Evolutionary conservation across 2,329 filamentous ascomycete species (phyloP).

Genomic region (Penicillium olsonii): DNA sequence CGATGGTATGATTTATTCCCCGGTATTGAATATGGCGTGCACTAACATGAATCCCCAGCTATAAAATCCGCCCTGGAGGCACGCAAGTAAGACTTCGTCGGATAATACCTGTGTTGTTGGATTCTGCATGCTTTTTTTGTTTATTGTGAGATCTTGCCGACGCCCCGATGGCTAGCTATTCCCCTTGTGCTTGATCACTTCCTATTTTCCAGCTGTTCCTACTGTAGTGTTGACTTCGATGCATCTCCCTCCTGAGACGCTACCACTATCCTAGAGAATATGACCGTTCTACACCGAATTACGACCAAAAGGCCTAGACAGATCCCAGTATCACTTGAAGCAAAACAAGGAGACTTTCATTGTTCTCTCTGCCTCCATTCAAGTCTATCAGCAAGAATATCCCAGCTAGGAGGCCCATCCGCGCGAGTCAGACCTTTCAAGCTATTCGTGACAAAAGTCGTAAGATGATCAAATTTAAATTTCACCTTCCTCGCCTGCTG

Average conservation of each 20-base stretch:
- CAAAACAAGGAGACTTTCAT: background rate
- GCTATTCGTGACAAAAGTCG: conserved; percentile 72
- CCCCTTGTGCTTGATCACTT: too few species aligned
- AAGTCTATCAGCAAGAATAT: conserved; percentile 77
- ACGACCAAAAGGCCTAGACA: background rate
- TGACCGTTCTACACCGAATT: too few species aligned
- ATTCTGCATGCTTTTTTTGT: too few species aligned
- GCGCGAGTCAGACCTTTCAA: conserved; percentile 74
- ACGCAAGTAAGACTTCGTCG: conserved; percentile 24
- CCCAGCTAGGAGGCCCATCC: conserved; percentile 72
- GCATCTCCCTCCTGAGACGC: too few species aligned
- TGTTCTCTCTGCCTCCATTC: conserved; percentile 50
- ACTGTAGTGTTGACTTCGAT: too few species aligned
- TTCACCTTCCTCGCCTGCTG: conserved; percentile 60
- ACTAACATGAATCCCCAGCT: conserved; percentile 28
- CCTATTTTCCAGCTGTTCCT: too few species aligned
- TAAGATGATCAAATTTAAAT: conserved; percentile 63
- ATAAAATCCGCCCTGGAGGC: conserved; percentile 45
- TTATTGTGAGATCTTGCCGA: too few species aligned
- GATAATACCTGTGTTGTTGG: too few species aligned
- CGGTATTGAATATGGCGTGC: background rate
- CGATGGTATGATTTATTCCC: conserved; percentile 60
- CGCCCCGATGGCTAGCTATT: too few species aligned
- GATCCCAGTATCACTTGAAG: background rate
- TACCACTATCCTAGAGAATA: too few species aligned